Conservation (phyloP, 306 rosid genomes). For the Gillenia trifoliata region DNA sequence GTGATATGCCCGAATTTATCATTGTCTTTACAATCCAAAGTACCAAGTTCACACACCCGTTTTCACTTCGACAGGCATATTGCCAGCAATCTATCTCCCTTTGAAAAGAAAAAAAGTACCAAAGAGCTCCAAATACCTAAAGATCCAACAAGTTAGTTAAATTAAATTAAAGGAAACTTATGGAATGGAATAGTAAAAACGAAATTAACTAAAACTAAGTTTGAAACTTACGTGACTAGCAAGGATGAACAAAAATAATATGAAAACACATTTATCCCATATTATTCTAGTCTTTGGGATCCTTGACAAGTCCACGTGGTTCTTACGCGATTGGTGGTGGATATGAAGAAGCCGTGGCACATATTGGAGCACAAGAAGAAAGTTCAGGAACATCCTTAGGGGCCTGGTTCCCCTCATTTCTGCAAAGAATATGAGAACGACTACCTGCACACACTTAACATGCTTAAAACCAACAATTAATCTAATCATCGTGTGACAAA, state of each 20-base stretch:
- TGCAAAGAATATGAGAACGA: conserved; percentile 10
- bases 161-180: too few relatives aligned
- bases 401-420: not conserved
- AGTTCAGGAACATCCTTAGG: conserved; percentile 6
- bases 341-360: conserved; percentile 17
- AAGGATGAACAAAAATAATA: too few relatives aligned
- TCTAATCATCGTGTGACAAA: too few relatives aligned
- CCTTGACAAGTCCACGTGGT: not conserved
- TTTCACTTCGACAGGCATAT: not conserved
- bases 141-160: not conserved
- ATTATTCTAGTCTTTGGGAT: not conserved
- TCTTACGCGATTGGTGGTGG: not conserved
- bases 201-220: too few relatives aligned
- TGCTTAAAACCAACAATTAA: too few relatives aligned
- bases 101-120: conserved; percentile 26
- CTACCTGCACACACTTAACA: not conserved
- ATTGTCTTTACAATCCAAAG: not conserved
- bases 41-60: not conserved
- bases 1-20: not conserved
- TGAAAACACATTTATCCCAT: too few relatives aligned
- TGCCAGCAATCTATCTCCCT: conserved; percentile 17
- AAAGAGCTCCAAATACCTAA: conserved; percentile 23
- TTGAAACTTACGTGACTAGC: too few relatives aligned
- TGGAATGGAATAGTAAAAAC: too few relatives aligned
- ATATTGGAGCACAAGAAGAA: conserved; percentile 15